Conservation (phyloP, 257 asterid genomes). For the Lithospermum erythrorhizon region DNA sequence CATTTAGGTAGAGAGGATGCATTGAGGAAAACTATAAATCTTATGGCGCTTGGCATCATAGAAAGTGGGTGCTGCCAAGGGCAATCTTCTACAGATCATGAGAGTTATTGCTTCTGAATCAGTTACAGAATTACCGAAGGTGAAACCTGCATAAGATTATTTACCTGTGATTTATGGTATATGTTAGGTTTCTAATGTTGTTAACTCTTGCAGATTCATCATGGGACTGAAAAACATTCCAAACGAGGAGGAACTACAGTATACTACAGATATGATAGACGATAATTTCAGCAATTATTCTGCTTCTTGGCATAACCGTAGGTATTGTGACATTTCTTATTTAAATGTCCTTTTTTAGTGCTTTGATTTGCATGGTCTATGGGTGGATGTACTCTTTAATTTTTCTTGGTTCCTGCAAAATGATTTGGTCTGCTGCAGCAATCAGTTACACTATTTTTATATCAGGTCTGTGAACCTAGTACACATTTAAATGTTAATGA, state of each 20-base stretch:
- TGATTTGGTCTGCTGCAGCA: not conserved
- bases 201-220: slow-evolving; percentile 45
- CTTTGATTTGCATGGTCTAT: not conserved
- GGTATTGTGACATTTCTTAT: slow-evolving; percentile 28
- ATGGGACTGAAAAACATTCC: slow-evolving; percentile 57
- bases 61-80: slow-evolving; percentile 93
- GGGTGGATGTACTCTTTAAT: not conserved
- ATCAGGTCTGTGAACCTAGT: not conserved
- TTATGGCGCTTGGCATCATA: slow-evolving; percentile 98
- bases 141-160: slow-evolving; percentile 21
- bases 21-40: slow-evolving; percentile 66
- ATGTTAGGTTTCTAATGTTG: slow-evolving; percentile 13
- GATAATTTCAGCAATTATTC: slow-evolving; percentile 95
- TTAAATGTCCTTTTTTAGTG: not conserved
- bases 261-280: slow-evolving; percentile 65
- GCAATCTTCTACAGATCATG: slow-evolving; percentile 68
- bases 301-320: slow-evolving; percentile 96
- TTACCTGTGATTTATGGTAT: slow-evolving; percentile 5
- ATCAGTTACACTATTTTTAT: too few species aligned
- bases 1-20: slow-evolving; percentile 82
- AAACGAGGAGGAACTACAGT: slow-evolving; percentile 65
- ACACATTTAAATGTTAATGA: not conserved
- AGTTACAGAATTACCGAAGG: slow-evolving; percentile 93
- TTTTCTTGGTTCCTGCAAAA: not conserved
- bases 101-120: slow-evolving; percentile 48